Conservation (phyloP, 192 early-diverging fungal species). For the Entophlyctis helioformis region DNA sequence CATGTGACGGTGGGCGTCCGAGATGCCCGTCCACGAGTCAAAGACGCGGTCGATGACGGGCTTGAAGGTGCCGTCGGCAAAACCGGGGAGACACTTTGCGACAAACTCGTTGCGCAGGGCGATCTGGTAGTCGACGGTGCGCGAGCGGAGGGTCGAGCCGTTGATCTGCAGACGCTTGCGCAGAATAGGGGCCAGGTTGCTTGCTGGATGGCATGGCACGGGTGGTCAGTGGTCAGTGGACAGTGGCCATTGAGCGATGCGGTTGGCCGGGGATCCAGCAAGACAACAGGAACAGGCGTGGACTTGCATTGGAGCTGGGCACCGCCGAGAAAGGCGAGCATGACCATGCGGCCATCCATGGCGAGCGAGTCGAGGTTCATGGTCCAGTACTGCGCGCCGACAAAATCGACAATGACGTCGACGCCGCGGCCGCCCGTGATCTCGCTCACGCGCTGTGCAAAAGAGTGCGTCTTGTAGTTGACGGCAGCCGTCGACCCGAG, state of each 20-base stretch:
- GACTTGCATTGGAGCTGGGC: too few species aligned
- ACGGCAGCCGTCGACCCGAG: conserved; percentile 71
- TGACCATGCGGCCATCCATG: conserved; percentile 72
- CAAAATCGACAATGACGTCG: conserved; percentile 74
- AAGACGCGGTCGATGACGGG: conserved; percentile 47
- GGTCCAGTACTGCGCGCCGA: conserved; percentile 43
- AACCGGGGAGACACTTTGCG: conserved; percentile 35
- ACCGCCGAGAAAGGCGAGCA: conserved; percentile 77
- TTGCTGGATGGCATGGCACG: too few species aligned
- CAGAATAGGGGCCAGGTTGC: too few species aligned
- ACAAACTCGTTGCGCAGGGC: conserved; percentile 37
- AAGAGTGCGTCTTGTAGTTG: conserved; percentile 71
- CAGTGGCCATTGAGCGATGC: too few species aligned
- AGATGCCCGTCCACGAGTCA: conserved; percentile 56
- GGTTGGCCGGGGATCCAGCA: too few species aligned
- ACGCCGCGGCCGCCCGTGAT: conserved; percentile 62
- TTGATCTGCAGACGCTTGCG: too few species aligned
- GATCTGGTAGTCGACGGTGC: conserved; percentile 52
- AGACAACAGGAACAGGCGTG: too few species aligned
- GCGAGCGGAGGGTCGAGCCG: conserved; percentile 57
- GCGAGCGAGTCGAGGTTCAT: conserved; percentile 43
- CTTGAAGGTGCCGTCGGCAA: conserved; percentile 27
- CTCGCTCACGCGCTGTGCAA: conserved; percentile 32
- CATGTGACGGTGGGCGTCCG: conserved; percentile 51
- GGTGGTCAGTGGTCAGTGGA: too few species aligned